A percentile compares a stretch with the other conserved stretches of the same genome.
These are phyloP conservation scores for Alloteropsis semialata DNA, from an alignment of 176 grass and related monocot species.

Conservation along the genomic window DNA sequence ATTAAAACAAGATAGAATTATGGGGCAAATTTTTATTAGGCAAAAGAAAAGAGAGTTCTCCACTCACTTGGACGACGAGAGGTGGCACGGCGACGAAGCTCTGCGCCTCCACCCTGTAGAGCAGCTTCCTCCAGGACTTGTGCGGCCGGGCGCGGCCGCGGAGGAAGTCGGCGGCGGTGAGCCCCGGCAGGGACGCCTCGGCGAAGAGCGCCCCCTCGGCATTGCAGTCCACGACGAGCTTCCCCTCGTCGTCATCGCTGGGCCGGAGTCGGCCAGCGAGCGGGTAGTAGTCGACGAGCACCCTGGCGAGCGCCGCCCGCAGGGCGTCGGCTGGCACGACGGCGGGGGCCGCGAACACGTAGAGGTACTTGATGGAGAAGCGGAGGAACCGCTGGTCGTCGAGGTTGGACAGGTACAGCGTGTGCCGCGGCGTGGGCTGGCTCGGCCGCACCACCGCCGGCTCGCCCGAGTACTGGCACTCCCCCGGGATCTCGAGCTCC, in stretches of 20 bases:
- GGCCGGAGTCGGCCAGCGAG: conserved; percentile 61
- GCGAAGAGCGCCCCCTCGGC: conserved; percentile 75
- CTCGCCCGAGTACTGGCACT: conserved; percentile 46
- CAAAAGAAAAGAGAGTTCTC: background rate
- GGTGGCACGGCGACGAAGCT: conserved; percentile 74
- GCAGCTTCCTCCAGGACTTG: conserved; percentile 88
- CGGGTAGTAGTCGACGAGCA: conserved; percentile 83
- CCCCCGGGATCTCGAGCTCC: conserved; percentile 42
- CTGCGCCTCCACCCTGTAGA: conserved; percentile 57
- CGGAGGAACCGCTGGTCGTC: conserved; percentile 94
- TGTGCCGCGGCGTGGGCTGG: conserved; percentile 44
- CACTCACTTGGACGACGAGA: conserved; percentile 73
- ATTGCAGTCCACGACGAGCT: conserved; percentile 82
- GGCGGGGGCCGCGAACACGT: conserved; percentile 40
- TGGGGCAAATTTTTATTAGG: background rate
- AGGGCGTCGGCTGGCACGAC: conserved; percentile 42
- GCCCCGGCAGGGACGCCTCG: conserved; percentile 34
- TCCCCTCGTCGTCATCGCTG: conserved; percentile 32
- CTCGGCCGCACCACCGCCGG: conserved; percentile 51
- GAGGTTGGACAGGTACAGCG: conserved; percentile 83
- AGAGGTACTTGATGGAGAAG: conserved; percentile 98
- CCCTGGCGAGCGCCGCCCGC: conserved; percentile 39
- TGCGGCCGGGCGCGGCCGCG: conserved; percentile 34
- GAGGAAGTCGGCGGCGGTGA: conserved; percentile 55
- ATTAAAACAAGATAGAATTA: background rate